Evolutionary conservation across 169 alveolate genomes (phyloP).

Genomic region (Plasmodium coatneyi): DNA sequence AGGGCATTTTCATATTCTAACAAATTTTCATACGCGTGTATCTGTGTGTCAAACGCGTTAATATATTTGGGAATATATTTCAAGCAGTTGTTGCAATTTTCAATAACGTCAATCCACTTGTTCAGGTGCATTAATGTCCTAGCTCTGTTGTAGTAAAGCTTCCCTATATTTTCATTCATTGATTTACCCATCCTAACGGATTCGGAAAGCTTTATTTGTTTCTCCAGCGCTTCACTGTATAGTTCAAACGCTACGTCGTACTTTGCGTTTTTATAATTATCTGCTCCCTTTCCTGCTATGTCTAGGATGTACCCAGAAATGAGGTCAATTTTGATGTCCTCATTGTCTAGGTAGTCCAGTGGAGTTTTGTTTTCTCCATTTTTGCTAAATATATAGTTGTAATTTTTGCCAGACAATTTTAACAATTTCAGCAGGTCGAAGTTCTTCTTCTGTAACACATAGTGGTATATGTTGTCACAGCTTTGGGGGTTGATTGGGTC

Average conservation of each 20-base stretch:
- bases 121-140: constrained; percentile 82
- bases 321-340: constrained; percentile 74
- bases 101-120: constrained; percentile 83
- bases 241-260: constrained; percentile 76
- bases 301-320: constrained; percentile 76
- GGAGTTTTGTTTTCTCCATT: constrained; percentile 79
- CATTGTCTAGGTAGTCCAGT: constrained; percentile 75
- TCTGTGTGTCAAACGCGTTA: constrained; percentile 83
- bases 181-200: constrained; percentile 45
- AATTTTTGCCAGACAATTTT: constrained; percentile 72
- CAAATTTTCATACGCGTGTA: constrained; percentile 82
- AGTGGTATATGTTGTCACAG: constrained; percentile 82
- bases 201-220: constrained; percentile 72
- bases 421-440: constrained; percentile 68
- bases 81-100: constrained; percentile 81
- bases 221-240: constrained; percentile 81
- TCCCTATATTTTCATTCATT: constrained; percentile 80
- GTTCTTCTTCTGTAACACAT: constrained; percentile 76
- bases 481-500: constrained; percentile 78
- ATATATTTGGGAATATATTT: constrained; percentile 81
- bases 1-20: constrained; percentile 84
- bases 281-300: constrained; percentile 83
- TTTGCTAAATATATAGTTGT: constrained; percentile 41
- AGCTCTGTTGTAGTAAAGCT: constrained; percentile 84
- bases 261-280: constrained; percentile 73